Conservation (phyloP, 2,329 filamentous ascomycete species). For the Ophiostoma australiae region DNA sequence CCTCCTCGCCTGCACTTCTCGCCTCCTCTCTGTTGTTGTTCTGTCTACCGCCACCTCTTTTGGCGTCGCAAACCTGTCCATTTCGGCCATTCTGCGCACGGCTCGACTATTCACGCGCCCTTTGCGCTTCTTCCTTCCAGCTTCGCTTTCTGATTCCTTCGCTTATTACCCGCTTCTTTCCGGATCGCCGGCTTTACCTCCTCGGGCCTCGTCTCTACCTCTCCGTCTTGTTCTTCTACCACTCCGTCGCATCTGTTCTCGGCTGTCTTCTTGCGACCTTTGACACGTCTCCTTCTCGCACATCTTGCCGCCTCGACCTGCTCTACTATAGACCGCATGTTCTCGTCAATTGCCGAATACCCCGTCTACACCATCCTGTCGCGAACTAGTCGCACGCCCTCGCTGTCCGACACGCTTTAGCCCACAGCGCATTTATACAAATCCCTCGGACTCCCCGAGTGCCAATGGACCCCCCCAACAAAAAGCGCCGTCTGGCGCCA, state of each 20-base stretch:
- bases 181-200: slow-evolving; percentile 7
- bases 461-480: slow-evolving; percentile 32
- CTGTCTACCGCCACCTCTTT: neutral
- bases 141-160: neutral
- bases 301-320: neutral
- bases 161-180: neutral
- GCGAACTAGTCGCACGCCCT: slow-evolving; percentile 11
- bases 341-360: slow-evolving; percentile 11
- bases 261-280: neutral
- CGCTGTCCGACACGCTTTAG: slow-evolving; percentile 7
- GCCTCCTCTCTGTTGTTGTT: neutral
- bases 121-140: neutral
- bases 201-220: neutral
- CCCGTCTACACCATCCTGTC: neutral
- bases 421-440: slow-evolving; percentile 4
- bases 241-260: slow-evolving; percentile 1
- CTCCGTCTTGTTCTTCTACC: neutral
- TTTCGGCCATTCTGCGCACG: neutral
- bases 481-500: slow-evolving; percentile 32
- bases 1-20: neutral
- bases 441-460: slow-evolving; percentile 7
- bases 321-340: slow-evolving; percentile 20
- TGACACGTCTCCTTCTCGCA: neutral
- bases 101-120: neutral
- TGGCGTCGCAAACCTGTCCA: neutral